Conservation (phyloP, 257 asterid species). For the Forsythia viridissima region DNA sequence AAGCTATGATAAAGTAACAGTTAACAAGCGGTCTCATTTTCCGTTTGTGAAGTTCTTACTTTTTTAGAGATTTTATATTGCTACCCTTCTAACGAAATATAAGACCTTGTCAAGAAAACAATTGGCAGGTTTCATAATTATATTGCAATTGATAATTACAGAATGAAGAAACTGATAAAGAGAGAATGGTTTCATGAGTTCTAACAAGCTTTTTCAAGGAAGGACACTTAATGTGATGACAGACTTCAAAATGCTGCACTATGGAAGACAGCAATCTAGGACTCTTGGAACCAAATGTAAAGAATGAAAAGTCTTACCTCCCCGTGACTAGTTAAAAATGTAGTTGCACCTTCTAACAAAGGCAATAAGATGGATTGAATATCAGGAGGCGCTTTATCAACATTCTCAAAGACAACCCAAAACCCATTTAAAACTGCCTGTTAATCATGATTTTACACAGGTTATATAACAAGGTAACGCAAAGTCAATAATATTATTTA, state of each 20-base stretch:
- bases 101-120: background rate
- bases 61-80: background rate
- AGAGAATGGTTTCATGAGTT: background rate
- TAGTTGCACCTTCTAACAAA: conserved; percentile 74
- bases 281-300: conserved; percentile 13
- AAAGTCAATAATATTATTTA: conserved; percentile 14
- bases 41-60: background rate
- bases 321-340: conserved; percentile 82
- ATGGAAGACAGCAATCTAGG: background rate
- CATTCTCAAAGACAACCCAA: conserved; percentile 94
- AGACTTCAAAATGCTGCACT: background rate
- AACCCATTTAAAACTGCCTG: conserved; percentile 90
- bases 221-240: background rate
- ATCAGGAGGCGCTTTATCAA: conserved; percentile 93
- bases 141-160: background rate
- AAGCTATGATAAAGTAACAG: background rate
- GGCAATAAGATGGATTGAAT: conserved; percentile 75
- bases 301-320: conserved; percentile 55
- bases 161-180: background rate
- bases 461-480: conserved; percentile 28
- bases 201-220: background rate
- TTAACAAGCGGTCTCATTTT: background rate
- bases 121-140: background rate
- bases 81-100: background rate
- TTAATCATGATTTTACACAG: conserved; percentile 17